These are phyloP conservation scores for Aphanocladium album DNA, from an alignment of 2,329 filamentous ascomycete species.

Conservation along the genomic window DNA sequence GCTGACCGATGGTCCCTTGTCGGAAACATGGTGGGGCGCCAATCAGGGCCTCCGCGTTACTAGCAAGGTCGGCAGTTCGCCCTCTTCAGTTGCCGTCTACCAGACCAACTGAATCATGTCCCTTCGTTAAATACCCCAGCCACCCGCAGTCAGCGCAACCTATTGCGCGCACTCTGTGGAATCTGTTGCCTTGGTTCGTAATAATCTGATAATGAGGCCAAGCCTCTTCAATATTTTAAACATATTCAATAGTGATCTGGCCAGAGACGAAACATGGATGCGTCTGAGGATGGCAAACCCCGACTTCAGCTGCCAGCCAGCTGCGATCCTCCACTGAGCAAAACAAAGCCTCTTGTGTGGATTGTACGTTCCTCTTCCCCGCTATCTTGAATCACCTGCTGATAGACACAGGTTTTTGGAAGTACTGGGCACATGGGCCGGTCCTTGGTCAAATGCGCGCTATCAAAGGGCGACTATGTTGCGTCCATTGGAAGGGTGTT, in stretches of 20 bases:
- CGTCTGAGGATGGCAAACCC: constrained; percentile 24
- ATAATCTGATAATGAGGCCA: background rate
- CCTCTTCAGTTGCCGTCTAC: background rate
- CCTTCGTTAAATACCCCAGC: constrained; percentile 2
- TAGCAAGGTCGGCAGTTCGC: constrained; percentile 6
- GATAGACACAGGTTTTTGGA: constrained; percentile 67
- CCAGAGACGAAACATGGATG: constrained; percentile 13
- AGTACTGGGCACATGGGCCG: constrained; percentile 96
- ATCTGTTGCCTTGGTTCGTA: background rate
- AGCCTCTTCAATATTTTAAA: background rate
- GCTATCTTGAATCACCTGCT: background rate
- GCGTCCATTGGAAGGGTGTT: constrained; percentile 79
- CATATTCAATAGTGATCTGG: background rate
- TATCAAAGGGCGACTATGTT: constrained; percentile 77
- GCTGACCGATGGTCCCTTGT: background rate
- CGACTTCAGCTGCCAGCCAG: constrained; percentile 66
- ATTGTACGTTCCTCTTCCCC: constrained; percentile 54
- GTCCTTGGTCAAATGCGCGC: constrained; percentile 76
- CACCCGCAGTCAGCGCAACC: background rate
- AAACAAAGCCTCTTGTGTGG: constrained; percentile 78
- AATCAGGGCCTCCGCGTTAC: background rate
- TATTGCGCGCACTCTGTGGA: background rate
- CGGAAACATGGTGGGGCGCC: background rate
- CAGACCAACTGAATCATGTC: constrained; percentile 4
- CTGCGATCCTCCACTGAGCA: constrained; percentile 75